These are phyloP conservation scores for Pythium diclinum DNA, from an alignment of 352 stramenopile species.

Conservation along the genomic window DNA sequence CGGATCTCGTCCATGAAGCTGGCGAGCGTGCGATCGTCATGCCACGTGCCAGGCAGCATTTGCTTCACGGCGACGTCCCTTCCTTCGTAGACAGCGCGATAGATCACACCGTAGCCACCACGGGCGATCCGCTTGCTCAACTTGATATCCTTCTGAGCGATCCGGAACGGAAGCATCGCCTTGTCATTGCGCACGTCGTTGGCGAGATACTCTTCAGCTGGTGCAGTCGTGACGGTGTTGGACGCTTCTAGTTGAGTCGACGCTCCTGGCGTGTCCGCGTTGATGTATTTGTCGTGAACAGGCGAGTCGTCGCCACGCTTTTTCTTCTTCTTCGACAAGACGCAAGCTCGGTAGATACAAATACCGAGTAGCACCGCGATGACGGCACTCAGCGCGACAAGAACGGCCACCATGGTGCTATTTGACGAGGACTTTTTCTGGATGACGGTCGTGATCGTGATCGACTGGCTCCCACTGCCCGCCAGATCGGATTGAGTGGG, in stretches of 20 bases:
- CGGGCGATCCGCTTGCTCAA: slow-evolving; percentile 7
- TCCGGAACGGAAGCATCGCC: neutral
- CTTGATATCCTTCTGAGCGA: slow-evolving; percentile 4
- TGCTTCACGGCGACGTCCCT: slow-evolving; percentile 14
- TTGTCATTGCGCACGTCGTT: slow-evolving; percentile 17
- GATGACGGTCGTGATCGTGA: neutral
- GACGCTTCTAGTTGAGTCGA: no score
- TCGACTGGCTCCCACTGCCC: neutral
- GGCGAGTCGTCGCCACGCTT: neutral
- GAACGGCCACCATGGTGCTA: neutral
- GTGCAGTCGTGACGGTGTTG: neutral
- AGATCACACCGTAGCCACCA: slow-evolving; percentile 16
- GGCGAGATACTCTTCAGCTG: slow-evolving; percentile 7
- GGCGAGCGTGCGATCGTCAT: slow-evolving; percentile 10
- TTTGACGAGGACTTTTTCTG: neutral
- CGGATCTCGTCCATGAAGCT: slow-evolving; percentile 36
- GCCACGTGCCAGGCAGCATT: slow-evolving; percentile 16
- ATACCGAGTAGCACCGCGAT: neutral
- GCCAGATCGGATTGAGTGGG: no score
- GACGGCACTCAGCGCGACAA: neutral
- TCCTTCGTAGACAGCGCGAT: neutral
- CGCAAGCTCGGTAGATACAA: neutral
- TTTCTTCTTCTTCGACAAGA: neutral
- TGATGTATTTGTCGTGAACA: neutral
- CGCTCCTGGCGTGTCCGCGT: neutral